These are phyloP conservation scores for Polymyxa betae DNA, from an alignment of 208 protist genomes.

Conservation along the genomic window DNA sequence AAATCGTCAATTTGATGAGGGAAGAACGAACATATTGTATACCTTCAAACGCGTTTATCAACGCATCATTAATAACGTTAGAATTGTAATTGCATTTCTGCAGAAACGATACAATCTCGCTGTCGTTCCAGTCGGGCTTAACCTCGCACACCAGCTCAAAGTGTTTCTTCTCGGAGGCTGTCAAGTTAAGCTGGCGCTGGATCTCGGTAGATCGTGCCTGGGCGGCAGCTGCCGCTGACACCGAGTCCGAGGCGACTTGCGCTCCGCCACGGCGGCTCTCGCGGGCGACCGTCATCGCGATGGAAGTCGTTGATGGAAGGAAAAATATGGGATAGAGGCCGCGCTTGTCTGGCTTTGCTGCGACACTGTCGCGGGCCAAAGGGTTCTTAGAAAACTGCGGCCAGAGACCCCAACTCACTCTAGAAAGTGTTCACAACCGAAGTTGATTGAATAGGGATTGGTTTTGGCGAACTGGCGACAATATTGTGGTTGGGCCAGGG, in stretches of 20 bases:
- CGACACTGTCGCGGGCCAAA: no score
- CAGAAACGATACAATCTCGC: neutral
- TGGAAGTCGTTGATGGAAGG: no score
- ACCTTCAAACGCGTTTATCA: constrained; percentile 44
- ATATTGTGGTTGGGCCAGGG: no score
- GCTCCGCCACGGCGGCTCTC: no score
- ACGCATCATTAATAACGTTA: neutral
- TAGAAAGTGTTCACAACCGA: no score
- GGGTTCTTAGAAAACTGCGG: no score
- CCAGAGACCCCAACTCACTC: no score
- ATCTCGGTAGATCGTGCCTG: constrained; percentile 8
- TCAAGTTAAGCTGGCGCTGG: constrained; percentile 29
- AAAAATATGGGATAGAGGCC: no score
- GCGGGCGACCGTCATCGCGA: neutral
- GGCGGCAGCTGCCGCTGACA: neutral
- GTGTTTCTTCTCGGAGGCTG: constrained; percentile 21
- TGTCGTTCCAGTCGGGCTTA: constrained; percentile 13
- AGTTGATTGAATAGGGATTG: no score
- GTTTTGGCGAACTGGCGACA: no score
- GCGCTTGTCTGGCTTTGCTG: no score
- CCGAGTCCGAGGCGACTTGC: neutral
- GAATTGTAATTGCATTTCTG: constrained; percentile 33
- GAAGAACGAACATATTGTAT: neutral
- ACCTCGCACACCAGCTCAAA: constrained; percentile 34
- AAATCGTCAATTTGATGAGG: neutral